Base-by-base conservation (phyloP, 805 yeast species). In the Ogataea neopini region DNA sequence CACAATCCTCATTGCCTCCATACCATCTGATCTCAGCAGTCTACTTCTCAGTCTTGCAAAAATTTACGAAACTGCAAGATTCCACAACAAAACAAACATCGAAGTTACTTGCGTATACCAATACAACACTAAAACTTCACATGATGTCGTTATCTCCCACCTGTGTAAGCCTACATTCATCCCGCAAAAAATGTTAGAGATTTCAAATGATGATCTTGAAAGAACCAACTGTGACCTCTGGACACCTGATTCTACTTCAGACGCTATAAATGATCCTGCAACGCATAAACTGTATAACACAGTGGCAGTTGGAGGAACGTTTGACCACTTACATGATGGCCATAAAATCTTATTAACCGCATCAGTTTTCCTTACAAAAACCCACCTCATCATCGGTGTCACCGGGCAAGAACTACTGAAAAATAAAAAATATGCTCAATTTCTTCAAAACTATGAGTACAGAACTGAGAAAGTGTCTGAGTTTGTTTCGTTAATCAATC, bases 321-420 rank as follows among this genome's bases (percentile, higher is more conserved):
- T 94, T 69, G 99, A 94, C 62, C 98, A 94, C 67, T 62, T 94
- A 30, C 99, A 94, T 58, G 96, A 86, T 61, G 99, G 98, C 0
- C 99, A 94, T 67, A 88, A 87, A 64, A 84, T 94, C 23, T 71
- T 94, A 22, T 72, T 94, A 8, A 83, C 94, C 0, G 72, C 87
- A 49, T 75, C 96, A 0, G 80, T 82, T 0, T 89, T 82, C 59
- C 53, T 88, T 6, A 73, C 95, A 0, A 58, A 66, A 2, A 56
- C 64, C 2, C 68, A 66, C 18, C 69, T 94, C 11, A 85, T 92
- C 41, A 73, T 94, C 6, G 99, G 99, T 0, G 72, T 94, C 3
- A 89, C 98, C 0, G 96, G 90, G 9, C 78, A 81, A 9, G 80
- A 80, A 44, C 68, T 94, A 33, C 72, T 94, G 40, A 73, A 69